Conservation (phyloP, 345 rosid species). For the Eucalyptus paniculata region DNA sequence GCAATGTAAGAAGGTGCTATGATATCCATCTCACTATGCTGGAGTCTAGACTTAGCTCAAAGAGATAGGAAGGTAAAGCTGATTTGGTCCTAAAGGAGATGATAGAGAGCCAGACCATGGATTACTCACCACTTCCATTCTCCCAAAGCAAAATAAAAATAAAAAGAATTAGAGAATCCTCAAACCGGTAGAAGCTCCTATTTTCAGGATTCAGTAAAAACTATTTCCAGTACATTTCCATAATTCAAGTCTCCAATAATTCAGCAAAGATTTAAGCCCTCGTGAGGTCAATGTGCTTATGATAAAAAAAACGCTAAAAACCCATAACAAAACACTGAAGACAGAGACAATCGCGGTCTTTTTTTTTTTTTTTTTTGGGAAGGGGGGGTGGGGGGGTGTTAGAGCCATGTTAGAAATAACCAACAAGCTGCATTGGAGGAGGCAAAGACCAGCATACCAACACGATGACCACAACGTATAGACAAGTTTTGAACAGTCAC, state of each 20-base stretch:
- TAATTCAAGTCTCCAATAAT: neutral
- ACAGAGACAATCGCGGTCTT: neutral
- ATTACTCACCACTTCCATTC: neutral
- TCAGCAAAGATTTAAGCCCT: neutral
- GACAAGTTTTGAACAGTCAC: neutral
- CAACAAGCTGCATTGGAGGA: neutral
- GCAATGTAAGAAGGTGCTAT: neutral
- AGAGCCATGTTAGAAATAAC: neutral
- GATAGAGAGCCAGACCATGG: neutral
- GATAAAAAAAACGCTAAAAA: neutral
- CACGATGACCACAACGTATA: neutral
- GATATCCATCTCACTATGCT: neutral
- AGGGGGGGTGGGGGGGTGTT: neutral
- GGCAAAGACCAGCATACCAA: neutral
- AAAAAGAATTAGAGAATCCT: neutral
- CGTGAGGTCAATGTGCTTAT: neutral
- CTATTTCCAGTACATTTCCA: neutral
- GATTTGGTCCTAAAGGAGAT: neutral
- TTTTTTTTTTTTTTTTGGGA: neutral
- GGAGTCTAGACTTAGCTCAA: neutral
- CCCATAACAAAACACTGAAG: neutral
- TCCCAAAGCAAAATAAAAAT: neutral
- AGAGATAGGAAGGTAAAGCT: neutral
- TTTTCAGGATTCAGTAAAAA: neutral
- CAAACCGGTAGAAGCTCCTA: neutral